Percentiles rank a stretch among this genome's conserved stretches.
phyloP scores from a whole-genome alignment of 306 rosid genomes.

The Sophora flavescens region DNA sequence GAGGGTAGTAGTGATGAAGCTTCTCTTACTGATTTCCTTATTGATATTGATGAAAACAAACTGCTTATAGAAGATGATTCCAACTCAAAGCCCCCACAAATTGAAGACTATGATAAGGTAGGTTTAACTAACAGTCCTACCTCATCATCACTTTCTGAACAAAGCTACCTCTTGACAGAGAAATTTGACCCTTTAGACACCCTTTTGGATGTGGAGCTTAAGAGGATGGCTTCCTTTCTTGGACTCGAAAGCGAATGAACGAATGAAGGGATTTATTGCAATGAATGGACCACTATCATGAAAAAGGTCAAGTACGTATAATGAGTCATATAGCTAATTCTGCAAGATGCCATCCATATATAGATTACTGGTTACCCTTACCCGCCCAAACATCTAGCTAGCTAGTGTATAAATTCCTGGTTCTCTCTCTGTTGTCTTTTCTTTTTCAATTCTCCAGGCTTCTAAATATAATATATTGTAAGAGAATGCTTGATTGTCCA shows the following conservation, averaged over 20 bases:
- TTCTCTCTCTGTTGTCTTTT: neutral
- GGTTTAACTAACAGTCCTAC: slow-evolving; percentile 42
- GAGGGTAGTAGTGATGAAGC: slow-evolving; percentile 42
- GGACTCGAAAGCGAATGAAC: slow-evolving; percentile 47
- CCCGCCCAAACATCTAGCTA: slow-evolving; percentile 26
- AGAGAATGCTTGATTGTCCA: neutral
- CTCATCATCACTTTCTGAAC: slow-evolving; percentile 43
- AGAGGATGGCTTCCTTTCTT: slow-evolving; percentile 54
- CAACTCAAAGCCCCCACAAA: slow-evolving; percentile 29
- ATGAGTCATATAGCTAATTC: neutral
- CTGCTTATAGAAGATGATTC: slow-evolving; percentile 25
- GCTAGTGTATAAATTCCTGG: slow-evolving; percentile 9
- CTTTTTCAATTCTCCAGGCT: neutral
- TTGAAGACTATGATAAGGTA: slow-evolving; percentile 34
- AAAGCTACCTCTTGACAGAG: slow-evolving; percentile 27
- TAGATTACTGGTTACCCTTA: neutral
- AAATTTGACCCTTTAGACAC: slow-evolving; percentile 47
- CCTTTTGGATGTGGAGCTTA: slow-evolving; percentile 51
- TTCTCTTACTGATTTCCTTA: slow-evolving; percentile 43
- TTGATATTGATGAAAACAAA: slow-evolving; percentile 46
- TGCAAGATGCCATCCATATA: slow-evolving; percentile 1
- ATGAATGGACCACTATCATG: slow-evolving; percentile 2
- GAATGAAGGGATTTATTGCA: slow-evolving; percentile 25
- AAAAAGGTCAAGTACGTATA: slow-evolving; percentile 15
- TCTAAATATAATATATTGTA: neutral